These are phyloP conservation scores for Penicillium occitanis DNA, from an alignment of 2,329 filamentous ascomycete species.

Conservation along the genomic window DNA sequence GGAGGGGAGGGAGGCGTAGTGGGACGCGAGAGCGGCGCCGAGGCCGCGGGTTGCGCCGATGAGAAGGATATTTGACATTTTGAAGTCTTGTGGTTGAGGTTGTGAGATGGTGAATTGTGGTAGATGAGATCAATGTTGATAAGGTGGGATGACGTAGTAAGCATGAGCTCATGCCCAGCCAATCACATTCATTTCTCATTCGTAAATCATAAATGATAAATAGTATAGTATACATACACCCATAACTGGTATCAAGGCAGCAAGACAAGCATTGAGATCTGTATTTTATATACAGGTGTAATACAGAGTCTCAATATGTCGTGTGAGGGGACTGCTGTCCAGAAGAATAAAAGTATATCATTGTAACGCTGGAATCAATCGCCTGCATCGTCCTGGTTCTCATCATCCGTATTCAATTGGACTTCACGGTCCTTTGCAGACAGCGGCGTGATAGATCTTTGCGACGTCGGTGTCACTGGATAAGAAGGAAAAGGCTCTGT, in stretches of 20 bases:
- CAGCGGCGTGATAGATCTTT: slow-evolving; percentile 7
- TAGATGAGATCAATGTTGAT: not conserved
- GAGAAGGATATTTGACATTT: slow-evolving; percentile 53
- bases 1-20: slow-evolving; percentile 53
- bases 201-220: not conserved
- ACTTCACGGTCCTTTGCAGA: slow-evolving; percentile 6
- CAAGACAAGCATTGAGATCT: not conserved
- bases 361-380: not conserved
- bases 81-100: not conserved
- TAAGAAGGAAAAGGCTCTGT: slow-evolving; percentile 39
- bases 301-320: not conserved
- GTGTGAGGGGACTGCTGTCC: not conserved
- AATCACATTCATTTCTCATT: slow-evolving; percentile 6
- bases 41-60: slow-evolving; percentile 69
- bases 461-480: slow-evolving; percentile 25
- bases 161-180: slow-evolving; percentile 6
- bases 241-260: not conserved
- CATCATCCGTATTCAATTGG: not conserved
- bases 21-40: slow-evolving; percentile 60
- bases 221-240: not conserved
- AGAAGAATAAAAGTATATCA: not conserved
- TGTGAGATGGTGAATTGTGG: not conserved
- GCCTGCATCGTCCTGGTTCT: not conserved
- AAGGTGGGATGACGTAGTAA: slow-evolving; percentile 18
- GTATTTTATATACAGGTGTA: not conserved